Base-by-base conservation (phyloP, 2,329 filamentous ascomycete species). In the Exophiala sideris region DNA sequence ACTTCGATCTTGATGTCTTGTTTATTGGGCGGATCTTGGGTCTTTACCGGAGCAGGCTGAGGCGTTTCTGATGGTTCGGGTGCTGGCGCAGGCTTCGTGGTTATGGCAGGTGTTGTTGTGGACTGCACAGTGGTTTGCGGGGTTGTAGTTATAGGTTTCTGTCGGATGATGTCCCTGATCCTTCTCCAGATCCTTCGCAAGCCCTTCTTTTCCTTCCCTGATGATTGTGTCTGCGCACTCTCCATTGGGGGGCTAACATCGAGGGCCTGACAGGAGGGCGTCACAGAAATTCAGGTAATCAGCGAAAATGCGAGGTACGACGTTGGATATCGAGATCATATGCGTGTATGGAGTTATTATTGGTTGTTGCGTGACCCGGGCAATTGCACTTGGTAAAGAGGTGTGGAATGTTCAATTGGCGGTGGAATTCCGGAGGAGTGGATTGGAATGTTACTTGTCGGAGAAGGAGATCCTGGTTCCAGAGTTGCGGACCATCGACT, bases 181-280 rank as follows among this genome's bases (percentile, higher is more conserved):
- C 52, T 60, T n/a, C 52, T 46, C 61, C 59, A 63, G 34, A 57
- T 24, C 52, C 45, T 60, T 44, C 52, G 54, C 48, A 63, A 49
- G 8, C 59, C 57, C 50, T 56, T 61, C 55, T 58, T 60, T 54
- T 58, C 54, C 54, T 58, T 56, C 39, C 21, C 45, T 45, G 44
- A n/a, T 36, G 47, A 12, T 45, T 40, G 57, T 49, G 42, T 14
- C 45, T 54, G 52, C 16, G 39, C 16, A 6, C 14, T 29, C 39
- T 49, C 51, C 52, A 57, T 59, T 56, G 56, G 52, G 38, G 34
- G 24, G 42, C 21, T 14, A 18, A 32, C 38, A 51, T 42, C 34
- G 42, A 52, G 14, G 45, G 54, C 48, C 38, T 48, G 21, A 38
- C 21, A 34, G 39, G 20, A 38, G 40, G 40, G 36, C 18, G 39